Base-by-base conservation (phyloP, 2,329 filamentous ascomycete species). In the Stagonosporopsis chrysanthemi region DNA sequence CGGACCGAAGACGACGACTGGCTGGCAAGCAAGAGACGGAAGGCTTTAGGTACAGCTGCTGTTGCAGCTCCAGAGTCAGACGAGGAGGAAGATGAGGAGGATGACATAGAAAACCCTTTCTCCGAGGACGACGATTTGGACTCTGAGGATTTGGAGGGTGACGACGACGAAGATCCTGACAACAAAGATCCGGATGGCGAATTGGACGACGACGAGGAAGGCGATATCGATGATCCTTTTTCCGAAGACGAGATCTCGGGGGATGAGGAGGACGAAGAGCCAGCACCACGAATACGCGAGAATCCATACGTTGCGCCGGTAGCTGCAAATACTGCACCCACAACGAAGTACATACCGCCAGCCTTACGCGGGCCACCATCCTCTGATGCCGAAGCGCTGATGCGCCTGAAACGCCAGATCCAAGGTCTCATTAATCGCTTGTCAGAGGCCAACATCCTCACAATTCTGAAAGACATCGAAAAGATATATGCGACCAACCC, bases 391-490 rank as follows among this genome's bases (percentile, higher is more conserved):
- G 90, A 96, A 73, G 80, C 84, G 39, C 80, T 90, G 44, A 81
- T 82, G 12, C 87, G 90, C 36, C 80, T 99, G 46, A 87, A 88
- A 56, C 87, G 91, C 60, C 91, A 96, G 70, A 83, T 91, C 0
- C 92, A 98, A 73, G 94, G 95, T 71, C 83, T 95, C 17, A 84
- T 99, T 71, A 99, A 99, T 76, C 89, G 94, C 71, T 82, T 99
- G 29, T 97, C 95, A 0, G 94, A 98, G 72, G 88, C 92, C 35
- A 98, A 95, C 67, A 82, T 99, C 61, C 77, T 96, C 6, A 90
- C 91, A 2, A 96, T 98, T 50, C 80, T 97, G 3, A 84, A 85
- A 40, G 90, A 96, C 17, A 83, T 97, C 29, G 92, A 96, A 71
- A 87, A 88, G 59, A 80, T 98, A 1, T 99, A 98, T 73, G 85